These are phyloP conservation scores for Curvularia sp. DNA, from an alignment of 2,329 filamentous ascomycete genomes.

Conservation along the genomic window DNA sequence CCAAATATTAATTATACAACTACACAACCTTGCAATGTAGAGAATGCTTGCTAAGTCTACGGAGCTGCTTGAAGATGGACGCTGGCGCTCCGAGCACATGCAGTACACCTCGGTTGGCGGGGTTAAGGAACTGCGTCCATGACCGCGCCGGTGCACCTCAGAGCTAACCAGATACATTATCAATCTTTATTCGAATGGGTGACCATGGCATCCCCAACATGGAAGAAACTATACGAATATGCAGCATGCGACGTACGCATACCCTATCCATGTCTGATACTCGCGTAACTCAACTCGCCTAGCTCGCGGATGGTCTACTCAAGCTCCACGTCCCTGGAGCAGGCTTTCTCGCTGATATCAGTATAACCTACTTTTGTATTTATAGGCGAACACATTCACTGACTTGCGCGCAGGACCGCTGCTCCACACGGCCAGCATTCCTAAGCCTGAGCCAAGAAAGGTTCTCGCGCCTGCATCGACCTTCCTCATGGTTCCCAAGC, in stretches of 20 bases:
- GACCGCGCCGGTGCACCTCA: background rate
- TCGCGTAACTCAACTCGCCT: conserved; percentile 19
- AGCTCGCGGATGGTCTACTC: conserved; percentile 71
- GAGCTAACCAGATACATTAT: background rate
- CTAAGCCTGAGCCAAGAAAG: conserved; percentile 33
- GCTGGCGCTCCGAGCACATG: background rate
- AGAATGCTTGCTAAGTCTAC: background rate
- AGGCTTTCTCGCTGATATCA: conserved; percentile 70
- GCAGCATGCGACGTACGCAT: conserved; percentile 46
- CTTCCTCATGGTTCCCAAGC: conserved; percentile 68
- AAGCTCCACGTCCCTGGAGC: conserved; percentile 71
- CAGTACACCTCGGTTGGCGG: conserved; percentile 17
- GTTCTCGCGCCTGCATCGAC: conserved; percentile 65
- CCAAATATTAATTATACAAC: background rate
- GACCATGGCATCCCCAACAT: conserved; percentile 37
- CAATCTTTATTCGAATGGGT: background rate
- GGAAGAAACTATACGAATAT: conserved; percentile 44
- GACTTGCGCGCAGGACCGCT: conserved; percentile 35
- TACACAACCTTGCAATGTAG: background rate
- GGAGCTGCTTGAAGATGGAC: background rate
- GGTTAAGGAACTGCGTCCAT: conserved; percentile 9
- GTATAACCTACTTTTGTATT: conserved; percentile 51
- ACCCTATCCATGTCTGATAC: background rate
- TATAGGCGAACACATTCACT: background rate
- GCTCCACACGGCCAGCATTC: conserved; percentile 27